Percentiles rank a stretch among this genome's conserved stretches.
These are phyloP conservation scores for Flagelloscypha sp. DNA, from an alignment of 768 basidiomycete genomes.

Conservation along the genomic window DNA sequence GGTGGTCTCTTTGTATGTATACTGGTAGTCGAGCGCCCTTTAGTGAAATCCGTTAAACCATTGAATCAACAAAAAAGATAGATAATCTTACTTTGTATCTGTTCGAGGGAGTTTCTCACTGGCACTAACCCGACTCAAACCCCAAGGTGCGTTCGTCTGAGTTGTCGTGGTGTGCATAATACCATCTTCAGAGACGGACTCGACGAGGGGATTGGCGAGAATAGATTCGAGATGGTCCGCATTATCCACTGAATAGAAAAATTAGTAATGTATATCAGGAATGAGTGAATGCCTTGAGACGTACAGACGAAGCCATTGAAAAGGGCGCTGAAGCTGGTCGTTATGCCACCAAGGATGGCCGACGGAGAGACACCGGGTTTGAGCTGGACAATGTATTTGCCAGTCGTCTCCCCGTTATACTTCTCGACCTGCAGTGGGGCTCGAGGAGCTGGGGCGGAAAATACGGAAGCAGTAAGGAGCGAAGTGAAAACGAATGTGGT, in stretches of 20 bases:
- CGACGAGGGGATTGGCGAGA: slow-evolving; percentile 19
- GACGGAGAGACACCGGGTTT: slow-evolving; percentile 15
- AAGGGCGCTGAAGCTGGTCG: slow-evolving; percentile 11
- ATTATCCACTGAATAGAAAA: too few species aligned
- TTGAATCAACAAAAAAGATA: slow-evolving; percentile 22
- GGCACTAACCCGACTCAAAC: too few species aligned
- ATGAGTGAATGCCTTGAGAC: too few species aligned
- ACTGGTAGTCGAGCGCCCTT: slow-evolving; percentile 33
- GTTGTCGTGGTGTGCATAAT: slow-evolving; percentile 17
- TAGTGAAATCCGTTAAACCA: slow-evolving; percentile 30
- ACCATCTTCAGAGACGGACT: slow-evolving; percentile 22
- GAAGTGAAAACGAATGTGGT: too few species aligned
- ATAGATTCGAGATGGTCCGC: slow-evolving; percentile 17
- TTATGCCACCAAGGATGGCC: too few species aligned
- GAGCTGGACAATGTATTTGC: slow-evolving; percentile 15
- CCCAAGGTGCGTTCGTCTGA: too few species aligned
- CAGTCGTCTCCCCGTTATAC: slow-evolving; percentile 3
- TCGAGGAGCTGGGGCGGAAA: too few species aligned
- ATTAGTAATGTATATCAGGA: too few species aligned
- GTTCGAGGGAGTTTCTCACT: too few species aligned
- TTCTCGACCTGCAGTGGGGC: slow-evolving; percentile 6
- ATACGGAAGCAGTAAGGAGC: too few species aligned
- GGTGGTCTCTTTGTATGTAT: too few species aligned
- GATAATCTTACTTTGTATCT: too few species aligned
- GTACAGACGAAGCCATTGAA: slow-evolving; percentile 19